phyloP scores from a whole-genome alignment of 345 rosid species.

The Turnera subulata region DNA sequence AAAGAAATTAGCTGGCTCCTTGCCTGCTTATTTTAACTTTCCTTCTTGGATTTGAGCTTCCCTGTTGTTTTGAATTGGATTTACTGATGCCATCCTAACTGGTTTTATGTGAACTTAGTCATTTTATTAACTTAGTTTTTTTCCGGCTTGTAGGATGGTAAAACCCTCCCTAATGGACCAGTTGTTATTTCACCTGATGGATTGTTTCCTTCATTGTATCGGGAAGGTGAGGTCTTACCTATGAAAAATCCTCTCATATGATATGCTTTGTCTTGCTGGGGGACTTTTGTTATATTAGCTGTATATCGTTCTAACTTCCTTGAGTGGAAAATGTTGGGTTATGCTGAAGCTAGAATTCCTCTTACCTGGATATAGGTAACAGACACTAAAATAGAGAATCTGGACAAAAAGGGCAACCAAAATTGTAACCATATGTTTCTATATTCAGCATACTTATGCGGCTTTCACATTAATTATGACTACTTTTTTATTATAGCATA shows the following conservation, averaged over 20 bases:
- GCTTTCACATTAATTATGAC: too few relatives aligned
- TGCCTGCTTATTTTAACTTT: background rate
- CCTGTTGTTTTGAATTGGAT: background rate
- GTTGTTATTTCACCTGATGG: slow-evolving; percentile 92
- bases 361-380: too few relatives aligned
- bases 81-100: background rate
- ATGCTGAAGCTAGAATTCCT: too few relatives aligned
- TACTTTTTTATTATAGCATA: too few relatives aligned
- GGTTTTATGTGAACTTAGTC: slow-evolving; percentile 6
- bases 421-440: too few relatives aligned
- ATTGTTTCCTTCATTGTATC: slow-evolving; percentile 77
- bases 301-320: background rate
- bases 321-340: too few relatives aligned
- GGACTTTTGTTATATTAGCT: background rate
- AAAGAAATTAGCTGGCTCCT: background rate
- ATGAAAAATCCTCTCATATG: background rate
- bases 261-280: background rate
- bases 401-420: too few relatives aligned
- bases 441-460: too few relatives aligned
- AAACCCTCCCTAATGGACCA: slow-evolving; percentile 82
- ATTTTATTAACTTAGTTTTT: too few relatives aligned
- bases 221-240: slow-evolving; percentile 56
- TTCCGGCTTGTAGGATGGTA: slow-evolving; percentile 63
- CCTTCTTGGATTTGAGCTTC: background rate
- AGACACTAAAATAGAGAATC: too few relatives aligned